Percentiles rank a stretch among this genome's conserved stretches.
phyloP scores from a whole-genome alignment of 2,329 filamentous ascomycete genomes.

The Apiospora malaysiana region DNA sequence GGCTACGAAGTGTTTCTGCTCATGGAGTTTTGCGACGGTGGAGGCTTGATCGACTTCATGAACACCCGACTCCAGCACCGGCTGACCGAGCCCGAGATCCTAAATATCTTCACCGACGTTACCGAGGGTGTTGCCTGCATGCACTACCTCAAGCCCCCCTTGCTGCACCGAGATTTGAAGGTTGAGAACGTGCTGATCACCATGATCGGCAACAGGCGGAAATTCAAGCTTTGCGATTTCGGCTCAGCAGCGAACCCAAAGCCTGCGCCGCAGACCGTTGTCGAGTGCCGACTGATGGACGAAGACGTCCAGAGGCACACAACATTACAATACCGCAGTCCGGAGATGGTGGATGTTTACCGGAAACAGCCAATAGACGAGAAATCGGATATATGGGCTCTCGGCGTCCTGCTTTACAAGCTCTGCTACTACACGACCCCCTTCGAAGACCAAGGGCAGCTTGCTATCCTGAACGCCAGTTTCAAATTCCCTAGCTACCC shows the following conservation, averaged over 20 bases:
- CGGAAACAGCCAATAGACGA: slow-evolving; percentile 95
- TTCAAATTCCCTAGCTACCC: slow-evolving; percentile 92
- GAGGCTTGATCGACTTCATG: slow-evolving; percentile 98
- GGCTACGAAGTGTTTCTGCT: slow-evolving; percentile 98
- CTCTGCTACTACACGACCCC: slow-evolving; percentile 99
- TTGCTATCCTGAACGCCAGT: slow-evolving; percentile 94
- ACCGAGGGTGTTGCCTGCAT: slow-evolving; percentile 97
- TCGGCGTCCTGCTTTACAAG: slow-evolving; percentile 96
- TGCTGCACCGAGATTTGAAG: slow-evolving; percentile 94
- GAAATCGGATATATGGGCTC: slow-evolving; percentile 97
- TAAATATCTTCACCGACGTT: slow-evolving; percentile 96
- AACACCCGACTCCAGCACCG: slow-evolving; percentile 96
- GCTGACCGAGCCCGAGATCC: slow-evolving; percentile 94
- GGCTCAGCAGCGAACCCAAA: slow-evolving; percentile 86
- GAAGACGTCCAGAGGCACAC: slow-evolving; percentile 98
- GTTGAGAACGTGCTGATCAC: slow-evolving; percentile 97
- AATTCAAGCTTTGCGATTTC: slow-evolving; percentile 98
- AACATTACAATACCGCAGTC: slow-evolving; percentile 95
- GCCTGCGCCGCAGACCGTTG: slow-evolving; percentile 82
- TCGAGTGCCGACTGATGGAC: slow-evolving; percentile 90
- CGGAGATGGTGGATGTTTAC: slow-evolving; percentile 99
- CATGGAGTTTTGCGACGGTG: slow-evolving; percentile 97
- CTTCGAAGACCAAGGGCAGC: slow-evolving; percentile 96
- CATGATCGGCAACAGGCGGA: slow-evolving; percentile 64
- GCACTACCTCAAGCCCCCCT: slow-evolving; percentile 95